phyloP scores from a whole-genome alignment of 2,329 filamentous ascomycete species.

The Fusarium nodosum region DNA sequence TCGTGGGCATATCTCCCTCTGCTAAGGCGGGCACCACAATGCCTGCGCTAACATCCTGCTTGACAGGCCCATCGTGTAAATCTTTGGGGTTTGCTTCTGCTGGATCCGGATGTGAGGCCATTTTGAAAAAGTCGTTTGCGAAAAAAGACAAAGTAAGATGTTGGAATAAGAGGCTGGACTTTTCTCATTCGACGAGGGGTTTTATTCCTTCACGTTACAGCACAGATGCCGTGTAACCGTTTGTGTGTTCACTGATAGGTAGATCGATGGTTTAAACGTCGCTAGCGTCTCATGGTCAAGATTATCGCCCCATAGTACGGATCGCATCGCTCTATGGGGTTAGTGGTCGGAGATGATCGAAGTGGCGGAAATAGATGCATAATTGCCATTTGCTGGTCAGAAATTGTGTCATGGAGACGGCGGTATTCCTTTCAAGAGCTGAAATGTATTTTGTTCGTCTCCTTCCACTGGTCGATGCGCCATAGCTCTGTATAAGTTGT shows the following conservation, averaged over 20 bases:
- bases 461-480: not conserved
- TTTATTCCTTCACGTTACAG: constrained; percentile 4
- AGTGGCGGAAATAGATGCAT: not conserved
- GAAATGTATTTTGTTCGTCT: not conserved
- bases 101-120: constrained; percentile 13
- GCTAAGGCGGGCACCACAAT: constrained; percentile 25
- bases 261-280: constrained; percentile 5
- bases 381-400: not conserved
- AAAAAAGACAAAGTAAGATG: not conserved
- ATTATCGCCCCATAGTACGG: constrained; percentile 25
- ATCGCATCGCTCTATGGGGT: constrained; percentile 7
- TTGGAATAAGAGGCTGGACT: not conserved
- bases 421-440: not conserved
- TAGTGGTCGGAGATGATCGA: constrained; percentile 3
- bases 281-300: constrained; percentile 17
- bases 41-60: constrained; percentile 22
- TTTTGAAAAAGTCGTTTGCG: not conserved
- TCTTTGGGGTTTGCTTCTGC: constrained; percentile 4
- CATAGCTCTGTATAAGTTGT: not conserved
- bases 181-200: constrained; percentile 17
- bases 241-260: constrained; percentile 12
- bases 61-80: constrained; percentile 4
- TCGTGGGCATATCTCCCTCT: constrained; percentile 33
- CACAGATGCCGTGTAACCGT: constrained; percentile 34
- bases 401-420: not conserved